A percentile compares a stretch with the other conserved stretches of the same genome.
Conservation (phyloP, 2,329 filamentous ascomycete genomes). For the Pseudopyricularia javanii region DNA sequence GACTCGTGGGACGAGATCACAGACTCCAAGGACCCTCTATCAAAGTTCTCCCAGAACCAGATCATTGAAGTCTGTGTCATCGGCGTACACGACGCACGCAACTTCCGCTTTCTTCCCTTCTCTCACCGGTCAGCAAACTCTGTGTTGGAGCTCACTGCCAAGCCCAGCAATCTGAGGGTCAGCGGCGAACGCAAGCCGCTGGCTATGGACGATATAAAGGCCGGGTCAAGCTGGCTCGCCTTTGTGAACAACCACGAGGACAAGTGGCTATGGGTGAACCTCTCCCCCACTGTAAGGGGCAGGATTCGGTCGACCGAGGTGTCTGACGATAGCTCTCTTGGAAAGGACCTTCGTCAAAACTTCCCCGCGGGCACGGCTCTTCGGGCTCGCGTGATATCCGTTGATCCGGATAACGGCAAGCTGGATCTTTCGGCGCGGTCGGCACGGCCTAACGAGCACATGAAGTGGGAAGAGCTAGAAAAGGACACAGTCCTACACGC, state of each 20-base stretch:
- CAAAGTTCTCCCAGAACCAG: conserved; percentile 59
- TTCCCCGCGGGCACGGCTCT: conserved; percentile 88
- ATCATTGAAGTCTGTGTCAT: conserved; percentile 64
- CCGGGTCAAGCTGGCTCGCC: conserved; percentile 61
- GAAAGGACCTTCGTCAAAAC: conserved; percentile 63
- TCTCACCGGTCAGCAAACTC: conserved; percentile 72
- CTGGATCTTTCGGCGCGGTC: conserved; percentile 75
- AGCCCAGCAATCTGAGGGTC: conserved; percentile 50
- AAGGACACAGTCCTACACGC: conserved; percentile 72
- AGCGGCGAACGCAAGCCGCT: conserved; percentile 33
- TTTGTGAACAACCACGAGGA: conserved; percentile 85
- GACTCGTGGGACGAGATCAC: conserved; percentile 78
- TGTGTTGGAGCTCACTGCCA: conserved; percentile 79
- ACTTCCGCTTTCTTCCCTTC: conserved; percentile 84
- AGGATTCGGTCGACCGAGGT: conserved; percentile 73
- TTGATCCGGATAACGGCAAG: conserved; percentile 61
- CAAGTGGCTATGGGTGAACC: conserved; percentile 77
- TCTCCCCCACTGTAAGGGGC: conserved; percentile 80
- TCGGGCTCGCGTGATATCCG: conserved; percentile 62
- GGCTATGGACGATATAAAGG: conserved; percentile 58
- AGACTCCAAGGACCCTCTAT: conserved; percentile 70
- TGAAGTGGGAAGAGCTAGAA: conserved; percentile 61
- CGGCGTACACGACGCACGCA: conserved; percentile 80
- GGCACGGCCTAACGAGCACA: conserved; percentile 34
- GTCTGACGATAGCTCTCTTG: conserved; percentile 70